A percentile compares a stretch with the other conserved stretches of the same genome.
Conservation (phyloP, 75 land plant genomes). For the Sequoia sempervirens region DNA sequence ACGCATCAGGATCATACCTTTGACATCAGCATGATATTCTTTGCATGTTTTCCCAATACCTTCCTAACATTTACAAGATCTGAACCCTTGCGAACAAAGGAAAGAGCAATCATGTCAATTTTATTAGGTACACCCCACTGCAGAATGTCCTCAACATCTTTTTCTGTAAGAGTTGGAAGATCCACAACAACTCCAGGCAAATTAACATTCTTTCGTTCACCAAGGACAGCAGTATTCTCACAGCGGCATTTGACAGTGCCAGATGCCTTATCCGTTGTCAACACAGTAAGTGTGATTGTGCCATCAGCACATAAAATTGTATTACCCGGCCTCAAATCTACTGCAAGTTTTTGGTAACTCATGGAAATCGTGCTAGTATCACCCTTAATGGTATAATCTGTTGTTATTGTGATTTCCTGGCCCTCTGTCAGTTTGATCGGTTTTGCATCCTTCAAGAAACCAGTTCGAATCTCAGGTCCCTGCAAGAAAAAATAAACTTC, state of each 20-base stretch:
- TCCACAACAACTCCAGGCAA: constrained; percentile 90
- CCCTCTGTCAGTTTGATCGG: constrained; percentile 79
- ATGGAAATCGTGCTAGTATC: constrained; percentile 64
- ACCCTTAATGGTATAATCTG: constrained; percentile 75
- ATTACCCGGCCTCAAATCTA: constrained; percentile 72
- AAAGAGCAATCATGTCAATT: constrained; percentile 93
- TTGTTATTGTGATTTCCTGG: constrained; percentile 67
- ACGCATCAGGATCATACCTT: constrained; percentile 45
- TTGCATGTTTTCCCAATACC: constrained; percentile 75
- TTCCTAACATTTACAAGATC: constrained; percentile 76
- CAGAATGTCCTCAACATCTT: constrained; percentile 84
- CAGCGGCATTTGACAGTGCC: constrained; percentile 79
- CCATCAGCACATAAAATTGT: constrained; percentile 84
- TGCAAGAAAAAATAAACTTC: constrained; percentile 16
- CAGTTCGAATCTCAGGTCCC: constrained; percentile 98
- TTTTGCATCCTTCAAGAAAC: constrained; percentile 75
- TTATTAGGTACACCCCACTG: constrained; percentile 87
- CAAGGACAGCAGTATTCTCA: constrained; percentile 76
- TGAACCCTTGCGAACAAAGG: constrained; percentile 88
- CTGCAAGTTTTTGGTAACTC: constrained; percentile 83
- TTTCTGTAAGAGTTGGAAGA: constrained; percentile 86
- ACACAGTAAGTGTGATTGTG: constrained; percentile 72
- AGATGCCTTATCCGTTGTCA: constrained; percentile 52
- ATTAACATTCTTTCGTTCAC: constrained; percentile 91
- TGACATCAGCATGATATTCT: constrained; percentile 68